Evolutionary conservation across 1,284 basidiomycete species (phyloP).

Genomic region (Coniferiporia weirii): DNA sequence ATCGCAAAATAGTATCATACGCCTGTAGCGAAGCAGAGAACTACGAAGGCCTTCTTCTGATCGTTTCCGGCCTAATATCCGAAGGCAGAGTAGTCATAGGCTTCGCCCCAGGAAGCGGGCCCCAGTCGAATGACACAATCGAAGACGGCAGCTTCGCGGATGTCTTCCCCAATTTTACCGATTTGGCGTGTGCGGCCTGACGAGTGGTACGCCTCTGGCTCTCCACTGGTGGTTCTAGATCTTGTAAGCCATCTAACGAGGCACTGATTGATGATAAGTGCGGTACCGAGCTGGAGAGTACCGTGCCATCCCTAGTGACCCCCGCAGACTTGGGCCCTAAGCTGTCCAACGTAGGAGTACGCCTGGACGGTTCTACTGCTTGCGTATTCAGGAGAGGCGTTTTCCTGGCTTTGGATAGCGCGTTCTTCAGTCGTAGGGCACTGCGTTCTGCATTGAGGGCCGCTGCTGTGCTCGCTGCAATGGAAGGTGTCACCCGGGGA

Average conservation of each 20-base stretch:
- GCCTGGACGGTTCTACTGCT: conserved; percentile 36
- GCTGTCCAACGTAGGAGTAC: conserved; percentile 37
- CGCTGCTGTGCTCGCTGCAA: conserved; percentile 68
- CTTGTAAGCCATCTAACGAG: not conserved
- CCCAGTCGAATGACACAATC: conserved; percentile 23
- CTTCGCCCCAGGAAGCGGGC: conserved; percentile 21
- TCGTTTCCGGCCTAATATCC: conserved; percentile 15
- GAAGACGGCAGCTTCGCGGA: conserved; percentile 1
- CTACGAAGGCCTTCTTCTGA: not conserved
- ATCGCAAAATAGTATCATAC: no score
- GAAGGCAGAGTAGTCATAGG: conserved; percentile 19
- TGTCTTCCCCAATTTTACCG: conserved; percentile 15
- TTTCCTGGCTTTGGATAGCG: conserved; percentile 53
- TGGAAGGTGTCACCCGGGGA: conserved; percentile 51
- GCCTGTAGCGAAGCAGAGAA: no score
- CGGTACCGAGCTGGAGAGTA: not conserved
- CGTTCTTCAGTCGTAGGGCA: conserved; percentile 62
- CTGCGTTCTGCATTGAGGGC: conserved; percentile 74
- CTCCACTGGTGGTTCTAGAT: not conserved
- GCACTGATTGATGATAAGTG: not conserved
- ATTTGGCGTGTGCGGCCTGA: conserved; percentile 15
- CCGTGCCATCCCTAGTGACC: not conserved
- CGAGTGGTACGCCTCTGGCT: conserved; percentile 11
- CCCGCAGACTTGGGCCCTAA: conserved; percentile 23
- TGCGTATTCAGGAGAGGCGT: conserved; percentile 62